Evolutionary conservation across 116 monocot genomes (phyloP).

Genomic region (Posidonia oceanica): DNA sequence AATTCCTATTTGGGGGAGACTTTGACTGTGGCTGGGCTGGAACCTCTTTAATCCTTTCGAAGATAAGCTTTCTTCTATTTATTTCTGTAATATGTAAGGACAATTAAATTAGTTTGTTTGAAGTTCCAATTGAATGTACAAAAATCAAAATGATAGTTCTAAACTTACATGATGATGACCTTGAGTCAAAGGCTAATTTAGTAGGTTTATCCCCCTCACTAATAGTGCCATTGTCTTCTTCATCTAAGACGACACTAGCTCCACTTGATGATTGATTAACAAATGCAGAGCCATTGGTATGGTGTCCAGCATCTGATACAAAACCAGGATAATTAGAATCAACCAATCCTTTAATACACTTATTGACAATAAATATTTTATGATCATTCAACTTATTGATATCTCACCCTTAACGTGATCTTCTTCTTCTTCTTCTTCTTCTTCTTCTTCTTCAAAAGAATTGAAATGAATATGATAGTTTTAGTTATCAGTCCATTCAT

Average conservation of each 20-base stretch:
- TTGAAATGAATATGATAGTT: too few relatives aligned
- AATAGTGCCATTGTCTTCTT: constrained; percentile 8
- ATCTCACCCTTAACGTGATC: constrained; percentile 58
- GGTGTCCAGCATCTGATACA: constrained; percentile 35
- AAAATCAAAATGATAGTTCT: background rate
- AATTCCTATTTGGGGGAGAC: constrained; percentile 8
- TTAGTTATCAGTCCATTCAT: too few relatives aligned
- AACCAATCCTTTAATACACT: constrained; percentile 4
- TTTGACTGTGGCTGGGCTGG: constrained; percentile 8
- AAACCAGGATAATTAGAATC: constrained; percentile 24
- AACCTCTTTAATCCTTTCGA: background rate
- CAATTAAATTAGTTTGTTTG: background rate
- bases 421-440: too few relatives aligned
- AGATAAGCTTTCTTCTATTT: background rate
- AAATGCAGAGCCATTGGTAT: constrained; percentile 37
- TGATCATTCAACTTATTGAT: constrained; percentile 21
- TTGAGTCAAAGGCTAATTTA: background rate
- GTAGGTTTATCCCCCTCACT: background rate
- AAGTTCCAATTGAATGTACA: background rate
- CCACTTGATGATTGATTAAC: constrained; percentile 12
- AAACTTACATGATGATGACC: constrained; percentile 24
- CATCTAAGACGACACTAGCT: constrained; percentile 11
- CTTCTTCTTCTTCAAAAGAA: too few relatives aligned
- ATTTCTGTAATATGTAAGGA: constrained; percentile 6
- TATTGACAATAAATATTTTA: constrained; percentile 1